Conservation (phyloP, 2,329 filamentous ascomycete genomes). For the Calonectria pseudoturangicola region DNA sequence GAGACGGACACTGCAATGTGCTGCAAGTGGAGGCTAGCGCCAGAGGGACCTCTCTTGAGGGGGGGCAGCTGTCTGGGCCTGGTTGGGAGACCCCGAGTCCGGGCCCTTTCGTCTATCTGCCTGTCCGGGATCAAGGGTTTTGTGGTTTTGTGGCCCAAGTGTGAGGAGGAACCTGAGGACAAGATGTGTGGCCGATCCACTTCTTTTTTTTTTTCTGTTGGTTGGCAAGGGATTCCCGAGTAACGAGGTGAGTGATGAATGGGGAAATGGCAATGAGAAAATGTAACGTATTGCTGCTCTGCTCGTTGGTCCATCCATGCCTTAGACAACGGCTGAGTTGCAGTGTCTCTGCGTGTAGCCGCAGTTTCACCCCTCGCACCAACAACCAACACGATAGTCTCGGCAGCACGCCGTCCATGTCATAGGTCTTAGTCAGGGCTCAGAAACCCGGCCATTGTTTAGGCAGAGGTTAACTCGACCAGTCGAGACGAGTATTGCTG, state of each 20-base stretch:
- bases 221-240: slow-evolving; percentile 9
- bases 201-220: not conserved
- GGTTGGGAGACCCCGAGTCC: slow-evolving; percentile 20
- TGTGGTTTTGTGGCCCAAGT: slow-evolving; percentile 15
- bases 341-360: not conserved
- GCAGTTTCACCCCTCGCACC: slow-evolving; percentile 9
- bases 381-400: not conserved
- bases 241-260: not conserved
- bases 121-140: slow-evolving; percentile 22
- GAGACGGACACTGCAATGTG: slow-evolving; percentile 13
- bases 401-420: not conserved
- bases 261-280: not conserved
- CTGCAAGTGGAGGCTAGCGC: slow-evolving; percentile 18
- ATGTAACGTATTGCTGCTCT: slow-evolving; percentile 15
- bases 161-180: slow-evolving; percentile 21
- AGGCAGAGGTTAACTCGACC: slow-evolving; percentile 11
- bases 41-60: not conserved
- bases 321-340: not conserved
- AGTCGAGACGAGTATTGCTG: not conserved
- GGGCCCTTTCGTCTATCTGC: slow-evolving; percentile 17
- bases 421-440: slow-evolving; percentile 27
- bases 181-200: slow-evolving; percentile 4
- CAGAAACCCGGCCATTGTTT: slow-evolving; percentile 10
- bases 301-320: not conserved
- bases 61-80: slow-evolving; percentile 2